Evolutionary conservation across 306 rosid species (phyloP), one percentile per base, ranked within the genome.

Genomic region (Vicia villosa): DNA sequence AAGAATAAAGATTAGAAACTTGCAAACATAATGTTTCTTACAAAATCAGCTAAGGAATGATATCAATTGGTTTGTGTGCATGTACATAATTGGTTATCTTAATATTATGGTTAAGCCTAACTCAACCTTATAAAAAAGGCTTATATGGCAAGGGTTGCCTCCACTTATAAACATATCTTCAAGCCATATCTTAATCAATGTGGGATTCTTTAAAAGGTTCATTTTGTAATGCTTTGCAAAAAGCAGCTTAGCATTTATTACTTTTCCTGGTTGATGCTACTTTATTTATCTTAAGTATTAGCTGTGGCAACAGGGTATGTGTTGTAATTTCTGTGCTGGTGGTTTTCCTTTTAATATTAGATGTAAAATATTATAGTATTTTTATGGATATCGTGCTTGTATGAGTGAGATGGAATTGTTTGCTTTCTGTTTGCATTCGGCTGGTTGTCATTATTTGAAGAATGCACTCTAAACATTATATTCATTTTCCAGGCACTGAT

Each of bases 401-500:
- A 11, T 17, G 32, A 16, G 30, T n/a, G 7, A 50, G 68, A 63
- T 72, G 50, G 34, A 47, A 6, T 69, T 11, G 28, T 60, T 38
- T 77, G 46, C 64, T 37, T 64, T 42, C 46, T 15, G 41, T 56
- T 20, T 13, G 71, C 63, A 52, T 60, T 68, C 66, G 75, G 46
- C 59, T 77, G 51, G 64, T 43, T 70, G 45, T 22, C 60, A 10
- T 26, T 68, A 36, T 68, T 61, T 49, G 51, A 69, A 69, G 70
- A 43, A 52, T 65, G 26, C 71, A 41, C 15, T 75, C 69, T 51
- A 82, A 49, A 45, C 58, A 22, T 75, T 63, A 17, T 71, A 50
- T 62, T 68, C 47, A 37, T 74, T 50, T 69, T 70, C 45, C 80
- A 94, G 98, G 89, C 74, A 68, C 84, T 92, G 84, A 19, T 83